Base-by-base conservation (phyloP, 1,139 yeast species). In the Wickerhamomyces sp. region DNA sequence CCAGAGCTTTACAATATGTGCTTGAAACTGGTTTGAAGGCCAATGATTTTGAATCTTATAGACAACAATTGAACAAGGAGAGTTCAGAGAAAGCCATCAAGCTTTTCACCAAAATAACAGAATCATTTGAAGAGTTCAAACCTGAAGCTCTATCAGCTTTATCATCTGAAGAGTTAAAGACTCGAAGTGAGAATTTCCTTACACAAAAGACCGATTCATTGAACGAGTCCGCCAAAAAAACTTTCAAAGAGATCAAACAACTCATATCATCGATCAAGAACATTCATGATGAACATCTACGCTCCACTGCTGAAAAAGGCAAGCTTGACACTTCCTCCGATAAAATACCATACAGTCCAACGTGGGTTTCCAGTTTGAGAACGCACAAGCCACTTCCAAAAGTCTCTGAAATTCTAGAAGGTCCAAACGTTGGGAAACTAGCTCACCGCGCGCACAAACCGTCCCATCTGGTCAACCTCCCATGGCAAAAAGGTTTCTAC, bases 401-500 rank as follows among this genome's bases (percentile, higher is more conserved):
- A 34, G 79, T 75, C 18, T 15, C 25, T 5, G 75, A 72, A 23
- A 59, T 77, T 9, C 41, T 59, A 16, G 11, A 37, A 38, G 14
- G 7, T 14, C 26, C 31, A 28, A 28, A 27, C 16, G 30, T 27
- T 9, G 16, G 8, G n/a, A 27, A 27, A 27, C 14, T 27, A 4
- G 23, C 22, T 15, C 19, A 22, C 3, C 9, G 6, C n/a, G 11
- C 30, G 5, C 21, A 21, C 16, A 28, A 28, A 22, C 31, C 31
- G 22, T 21, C 31, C 5, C 16, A 16, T 11, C 16, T 21, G n/a
- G 37, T 78, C 38, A 51, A 61, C 23, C 65, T 84, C 37, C 91
- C 91, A 43, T 82, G 88, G 88, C 93, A 84, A 61, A 67, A 70
- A 39, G 75, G 78, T 33, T 43, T 59, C 13, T 87, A 72, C 58